Evolutionary conservation across 2,329 filamentous ascomycete species (phyloP), one percentile per base, ranked within the genome.

Genomic region (Penicillium rolfsii): DNA sequence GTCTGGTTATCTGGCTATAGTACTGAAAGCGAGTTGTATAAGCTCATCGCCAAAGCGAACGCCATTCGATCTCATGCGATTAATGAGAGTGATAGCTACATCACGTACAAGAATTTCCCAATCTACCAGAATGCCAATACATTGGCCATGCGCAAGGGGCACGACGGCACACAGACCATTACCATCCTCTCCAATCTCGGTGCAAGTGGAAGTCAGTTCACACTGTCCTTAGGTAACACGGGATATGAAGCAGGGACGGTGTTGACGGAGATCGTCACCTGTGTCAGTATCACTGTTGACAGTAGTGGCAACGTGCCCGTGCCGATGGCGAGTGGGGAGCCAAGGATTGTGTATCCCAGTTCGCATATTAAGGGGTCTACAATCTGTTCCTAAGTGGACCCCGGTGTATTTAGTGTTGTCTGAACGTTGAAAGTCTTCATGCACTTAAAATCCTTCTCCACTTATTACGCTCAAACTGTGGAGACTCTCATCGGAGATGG

Each of bases 1-100:
- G 77, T 84, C 45, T 88, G 86, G 86, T 72, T 81, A 12, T 83
- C 82, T 12, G 75, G 74, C 6, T 88, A 82, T 71, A 68, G 78
- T 61, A 82, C 77, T 1, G 64, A 74, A 4, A 66, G 79, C 6
- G 78, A 81, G 30, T 73, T 87, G 16, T 87, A 86, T 73, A 65
- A 70, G 16, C 76, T 77, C 63, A 81, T 85, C 55, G 68, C 77
- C 0, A 66, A 70, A 5, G 70, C 85, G 26, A 87, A 87, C 69
- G 74, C 77, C 52, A 76, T 86, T 48, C 83, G 85, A 36, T 78
- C 73, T 55, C 75, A 76, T n/a, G 81, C 79, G 3, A 72, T 83
- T n/a, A 60, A 57, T 4, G 65, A 68, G 4, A 77, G 80, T 49
- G 57, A 63, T 5, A 68, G 65, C 16, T 84, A 83, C 61, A 64